Evolutionary conservation across 148 eudicot genomes (phyloP).

Genomic region (Tetragonia tetragonoides): DNA sequence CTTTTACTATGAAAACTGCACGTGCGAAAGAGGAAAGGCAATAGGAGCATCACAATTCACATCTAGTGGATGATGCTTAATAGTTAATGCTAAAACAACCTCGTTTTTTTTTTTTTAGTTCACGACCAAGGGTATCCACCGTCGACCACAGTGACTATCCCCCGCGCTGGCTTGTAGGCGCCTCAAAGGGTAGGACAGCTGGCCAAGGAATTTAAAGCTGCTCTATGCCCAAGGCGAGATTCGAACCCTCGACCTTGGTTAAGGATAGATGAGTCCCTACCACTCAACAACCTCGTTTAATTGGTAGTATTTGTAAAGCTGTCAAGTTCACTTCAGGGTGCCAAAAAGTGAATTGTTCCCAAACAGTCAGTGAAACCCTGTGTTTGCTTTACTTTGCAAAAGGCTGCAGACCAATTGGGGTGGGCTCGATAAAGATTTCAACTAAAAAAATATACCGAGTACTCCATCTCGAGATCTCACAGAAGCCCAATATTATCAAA

Average conservation of each 20-base stretch:
- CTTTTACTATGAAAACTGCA: slow-evolving; percentile 13
- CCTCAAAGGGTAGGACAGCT: too few relatives aligned
- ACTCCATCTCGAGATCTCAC: too few relatives aligned
- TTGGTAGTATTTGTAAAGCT: slow-evolving; percentile 19
- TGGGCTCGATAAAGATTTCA: slow-evolving; percentile 32
- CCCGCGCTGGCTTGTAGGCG: too few relatives aligned
- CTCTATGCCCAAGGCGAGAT: too few relatives aligned
- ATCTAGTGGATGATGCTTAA: background rate
- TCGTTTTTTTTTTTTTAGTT: too few relatives aligned
- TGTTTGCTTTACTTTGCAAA: slow-evolving; percentile 13
- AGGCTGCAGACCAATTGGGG: slow-evolving; percentile 17
- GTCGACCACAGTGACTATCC: too few relatives aligned
- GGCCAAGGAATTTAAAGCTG: too few relatives aligned
- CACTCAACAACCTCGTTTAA: too few relatives aligned
- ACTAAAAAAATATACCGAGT: slow-evolving; percentile 1
- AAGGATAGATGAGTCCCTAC: too few relatives aligned
- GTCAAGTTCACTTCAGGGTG: slow-evolving; percentile 15
- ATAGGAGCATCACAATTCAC: slow-evolving; percentile 5
- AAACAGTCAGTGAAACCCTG: slow-evolving; percentile 13
- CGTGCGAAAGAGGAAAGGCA: slow-evolving; percentile 28
- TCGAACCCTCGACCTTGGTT: too few relatives aligned
- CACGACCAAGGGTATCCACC: too few relatives aligned
- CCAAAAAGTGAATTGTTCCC: slow-evolving; percentile 9
- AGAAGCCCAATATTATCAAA: too few relatives aligned
- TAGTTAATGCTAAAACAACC: background rate